Base-by-base conservation (phyloP, 306 rosid species). In the Argentina anserina region DNA sequence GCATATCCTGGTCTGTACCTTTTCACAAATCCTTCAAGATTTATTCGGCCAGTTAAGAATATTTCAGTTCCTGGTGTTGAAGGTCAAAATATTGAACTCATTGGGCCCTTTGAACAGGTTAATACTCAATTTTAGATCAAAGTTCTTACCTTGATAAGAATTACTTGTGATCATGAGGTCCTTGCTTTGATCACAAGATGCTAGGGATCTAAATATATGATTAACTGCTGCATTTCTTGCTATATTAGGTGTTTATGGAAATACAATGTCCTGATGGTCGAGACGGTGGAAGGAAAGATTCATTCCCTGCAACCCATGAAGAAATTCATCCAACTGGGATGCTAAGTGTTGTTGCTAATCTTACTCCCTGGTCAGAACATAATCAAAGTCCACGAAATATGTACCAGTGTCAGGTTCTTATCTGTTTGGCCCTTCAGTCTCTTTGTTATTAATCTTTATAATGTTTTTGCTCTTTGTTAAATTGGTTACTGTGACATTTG, bases 21-120 rank as follows among this genome's bases (percentile, higher is more conserved):
- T 56, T 89, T 33, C 84, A 87, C 97, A 7, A 81, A 87, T 62
- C 91, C 98, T 43, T 79, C 92, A 52, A 82, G 98, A 83, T 91
- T 94, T 79, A 85, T 94, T 73, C 91, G 98, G 78, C 98, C 98
- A 9, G 92, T 91, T 55, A 88, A 79, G 77, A 94, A 94, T 80
- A 73, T 88, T 85, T 87, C 90, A 67, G 74, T 82, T 75, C 86
- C 86, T 76, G 73, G 81, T 3, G 62, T 80, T 63, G 92, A 86
- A 73, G 79, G 65, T 78, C 85, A 88, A 70, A 77, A 85, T 68
- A 79, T 86, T 67, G 97, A 94, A 83, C 87, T 91, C 77, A 87
- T 94, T 72, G 98, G 98, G 46, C 98, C 98, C 71, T 94, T 94
- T 80, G 98, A 94, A 75, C 98, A 94, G 96, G 98, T 94, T 36